A percentile compares a stretch with the other conserved stretches of the same genome.
Conservation (phyloP, 225 moss, liverwort and hornwort species). For the Marchantia paleacea region DNA sequence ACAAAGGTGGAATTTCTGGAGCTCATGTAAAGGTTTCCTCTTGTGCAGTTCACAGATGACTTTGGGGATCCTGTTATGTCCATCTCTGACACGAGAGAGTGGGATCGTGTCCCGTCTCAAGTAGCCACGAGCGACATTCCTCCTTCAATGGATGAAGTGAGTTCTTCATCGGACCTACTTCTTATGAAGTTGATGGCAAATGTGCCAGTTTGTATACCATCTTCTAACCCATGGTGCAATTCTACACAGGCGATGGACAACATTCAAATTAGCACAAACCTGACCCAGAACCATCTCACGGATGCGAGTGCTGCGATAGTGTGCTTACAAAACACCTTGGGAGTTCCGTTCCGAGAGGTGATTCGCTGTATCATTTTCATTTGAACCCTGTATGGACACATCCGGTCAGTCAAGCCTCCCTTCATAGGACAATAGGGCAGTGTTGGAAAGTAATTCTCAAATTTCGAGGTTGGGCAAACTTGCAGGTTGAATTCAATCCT, state of each 20-base stretch:
- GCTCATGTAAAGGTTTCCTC: neutral
- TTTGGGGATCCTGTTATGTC: constrained; percentile 9
- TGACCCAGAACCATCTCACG: constrained; percentile 21
- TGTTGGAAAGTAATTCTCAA: neutral
- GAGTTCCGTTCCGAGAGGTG: constrained; percentile 25
- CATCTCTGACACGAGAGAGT: neutral
- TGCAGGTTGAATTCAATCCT: constrained; percentile 25
- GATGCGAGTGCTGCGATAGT: constrained; percentile 21
- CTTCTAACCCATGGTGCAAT: too few relatives aligned
- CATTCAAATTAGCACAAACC: constrained; percentile 3
- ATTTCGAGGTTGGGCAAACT: neutral
- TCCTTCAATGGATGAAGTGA: constrained; percentile 20
- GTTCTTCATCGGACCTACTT: neutral
- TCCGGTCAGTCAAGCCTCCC: neutral
- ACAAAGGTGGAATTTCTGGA: neutral
- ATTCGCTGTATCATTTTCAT: neutral
- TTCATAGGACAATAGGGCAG: neutral
- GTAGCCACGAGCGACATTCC: constrained; percentile 2
- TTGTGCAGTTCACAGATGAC: constrained; percentile 7
- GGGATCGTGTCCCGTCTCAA: constrained; percentile 1
- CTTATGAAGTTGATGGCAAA: too few relatives aligned
- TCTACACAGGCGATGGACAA: constrained; percentile 21
- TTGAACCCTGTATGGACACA: neutral
- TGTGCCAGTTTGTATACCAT: too few relatives aligned
- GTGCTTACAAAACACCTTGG: constrained; percentile 12